Conservation (phyloP, 164 flowering plant species). For the Protea cynaroides region DNA sequence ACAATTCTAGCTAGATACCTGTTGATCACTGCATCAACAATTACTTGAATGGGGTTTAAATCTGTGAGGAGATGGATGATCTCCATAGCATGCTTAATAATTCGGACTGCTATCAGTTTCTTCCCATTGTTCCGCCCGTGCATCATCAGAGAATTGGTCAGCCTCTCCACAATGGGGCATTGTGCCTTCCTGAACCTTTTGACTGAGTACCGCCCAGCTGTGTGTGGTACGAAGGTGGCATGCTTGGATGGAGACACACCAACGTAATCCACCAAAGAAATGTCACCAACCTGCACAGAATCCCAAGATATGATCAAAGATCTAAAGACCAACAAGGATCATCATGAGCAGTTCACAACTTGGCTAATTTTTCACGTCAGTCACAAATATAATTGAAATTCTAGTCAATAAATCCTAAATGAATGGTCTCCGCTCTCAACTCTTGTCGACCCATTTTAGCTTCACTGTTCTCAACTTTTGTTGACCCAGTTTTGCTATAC, state of each 20-base stretch:
- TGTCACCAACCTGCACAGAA: constrained; percentile 20
- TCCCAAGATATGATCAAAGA: neutral
- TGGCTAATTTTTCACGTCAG: too few relatives aligned
- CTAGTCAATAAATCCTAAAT: too few relatives aligned
- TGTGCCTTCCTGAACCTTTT: constrained; percentile 32
- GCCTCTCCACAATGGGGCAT: constrained; percentile 31
- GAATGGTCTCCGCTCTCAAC: too few relatives aligned
- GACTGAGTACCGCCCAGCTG: constrained; percentile 27
- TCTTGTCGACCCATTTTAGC: too few relatives aligned
- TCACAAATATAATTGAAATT: too few relatives aligned
- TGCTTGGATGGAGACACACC: constrained; percentile 22
- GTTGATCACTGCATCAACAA: constrained; percentile 35
- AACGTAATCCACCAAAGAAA: constrained; percentile 24
- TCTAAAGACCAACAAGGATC: too few relatives aligned
- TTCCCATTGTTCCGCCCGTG: constrained; percentile 36
- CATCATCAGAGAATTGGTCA: constrained; percentile 38
- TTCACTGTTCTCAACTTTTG: too few relatives aligned
- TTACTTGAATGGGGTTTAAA: constrained; percentile 31
- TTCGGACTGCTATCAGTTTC: constrained; percentile 33
- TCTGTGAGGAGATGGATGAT: constrained; percentile 32
- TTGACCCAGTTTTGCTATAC: too few relatives aligned
- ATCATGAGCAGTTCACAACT: too few relatives aligned
- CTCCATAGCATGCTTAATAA: constrained; percentile 34
- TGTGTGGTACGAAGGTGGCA: constrained; percentile 28
- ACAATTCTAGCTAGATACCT: constrained; percentile 10